Evolutionary conservation across 2,329 filamentous ascomycete genomes (phyloP).

Genomic region (Colletotrichum lindemuthianum): DNA sequence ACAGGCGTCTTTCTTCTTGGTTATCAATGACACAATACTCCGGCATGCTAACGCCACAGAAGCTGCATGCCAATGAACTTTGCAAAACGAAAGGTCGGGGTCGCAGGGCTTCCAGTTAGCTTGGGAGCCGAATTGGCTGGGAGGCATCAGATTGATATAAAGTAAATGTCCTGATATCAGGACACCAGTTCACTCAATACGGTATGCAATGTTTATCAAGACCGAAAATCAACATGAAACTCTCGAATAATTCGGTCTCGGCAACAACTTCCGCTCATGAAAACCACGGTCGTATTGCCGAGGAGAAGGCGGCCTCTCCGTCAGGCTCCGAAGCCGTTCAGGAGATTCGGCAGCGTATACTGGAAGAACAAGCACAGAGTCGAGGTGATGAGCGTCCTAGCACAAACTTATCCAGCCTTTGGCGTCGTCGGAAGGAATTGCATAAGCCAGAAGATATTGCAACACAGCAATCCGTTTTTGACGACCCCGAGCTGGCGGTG

Average conservation of each 20-base stretch:
- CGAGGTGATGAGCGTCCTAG: slow-evolving; percentile 35
- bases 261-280: background rate
- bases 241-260: background rate
- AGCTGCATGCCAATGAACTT: too few relatives aligned
- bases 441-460: slow-evolving; percentile 42
- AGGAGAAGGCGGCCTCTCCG: background rate
- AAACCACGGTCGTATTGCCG: background rate
- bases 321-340: background rate
- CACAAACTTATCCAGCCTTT: slow-evolving; percentile 32
- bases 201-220: too few relatives aligned
- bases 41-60: background rate
- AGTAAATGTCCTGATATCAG: too few relatives aligned
- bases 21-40: background rate
- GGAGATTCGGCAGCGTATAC: slow-evolving; percentile 11
- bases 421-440: slow-evolving; percentile 35
- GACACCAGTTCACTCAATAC: too few relatives aligned
- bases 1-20: background rate
- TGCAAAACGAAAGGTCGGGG: background rate
- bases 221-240: too few relatives aligned
- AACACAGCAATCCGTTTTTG: slow-evolving; percentile 56
- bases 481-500: slow-evolving; percentile 51
- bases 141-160: too few relatives aligned
- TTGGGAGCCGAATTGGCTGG: too few relatives aligned
- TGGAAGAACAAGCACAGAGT: slow-evolving; percentile 24
- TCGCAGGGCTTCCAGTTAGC: too few relatives aligned